Evolutionary conservation across 495 filamentous ascomycete genomes (phyloP), one percentile per base, ranked within the genome.

Genomic region (Hypoxylon rickii): DNA sequence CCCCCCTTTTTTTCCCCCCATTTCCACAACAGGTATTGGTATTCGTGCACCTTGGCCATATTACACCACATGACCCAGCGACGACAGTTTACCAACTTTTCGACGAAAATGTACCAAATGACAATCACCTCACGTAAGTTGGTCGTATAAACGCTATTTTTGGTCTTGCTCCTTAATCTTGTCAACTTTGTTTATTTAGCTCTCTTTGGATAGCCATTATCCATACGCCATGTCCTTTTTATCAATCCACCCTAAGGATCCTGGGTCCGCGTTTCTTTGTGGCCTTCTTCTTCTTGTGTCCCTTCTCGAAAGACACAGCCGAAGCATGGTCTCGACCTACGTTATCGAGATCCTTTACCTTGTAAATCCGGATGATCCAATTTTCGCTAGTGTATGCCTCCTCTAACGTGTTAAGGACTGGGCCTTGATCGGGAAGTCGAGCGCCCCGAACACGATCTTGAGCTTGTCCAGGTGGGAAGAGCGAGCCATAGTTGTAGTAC

Each of bases 331-430:
- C 91, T 66, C 95, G 83, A 20, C 91, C 94, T 43, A 99, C 76
- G 66, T 97, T 97, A 73, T 99, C 95, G 29, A 97, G 86, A 62
- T 96, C 92, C 76, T 99, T 99, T 67, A 99, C 95, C 79, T 99
- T 99, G 79, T 96, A 99, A 69, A 99, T 97, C 44, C 95, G 80
- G 69, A 99, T 97, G 70, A 99, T 99, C 95, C 95, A 99, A 80
- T 99, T 99, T 81, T 99, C 95, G 63, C 90, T 96, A 36, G 95
- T 99, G 75, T 93, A 99, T 1, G 95, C 95, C 73, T 99, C 95
- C 67, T 97, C 95, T 32, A 99, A 70, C 13, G 86, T 93, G 72
- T 84, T 90, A 44, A 99, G 88, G 51, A 87, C 81, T 10, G 95
- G 95, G 2, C 90, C 89, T 56, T 90, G 85, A 5, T 89, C 84